Base-by-base conservation (phyloP, 2,329 filamentous ascomycete species). In the Xylariomycetidae sp. region DNA sequence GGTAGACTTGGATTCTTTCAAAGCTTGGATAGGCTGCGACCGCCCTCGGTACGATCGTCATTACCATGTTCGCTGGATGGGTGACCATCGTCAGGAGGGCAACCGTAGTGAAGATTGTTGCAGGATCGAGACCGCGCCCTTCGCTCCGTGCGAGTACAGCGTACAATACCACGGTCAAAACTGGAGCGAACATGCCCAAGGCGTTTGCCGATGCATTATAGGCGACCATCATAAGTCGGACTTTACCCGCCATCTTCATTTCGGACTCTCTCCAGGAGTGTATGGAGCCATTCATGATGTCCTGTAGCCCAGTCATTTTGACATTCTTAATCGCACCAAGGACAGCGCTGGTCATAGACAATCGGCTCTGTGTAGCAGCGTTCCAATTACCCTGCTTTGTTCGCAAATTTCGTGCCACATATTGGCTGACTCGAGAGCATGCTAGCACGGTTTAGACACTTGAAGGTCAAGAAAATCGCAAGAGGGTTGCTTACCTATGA, bases 201-300 rank as follows among this genome's bases (percentile, higher is more conserved):
- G 61, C 59, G 42, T 67, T 67, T 6, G 64, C 64, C 14, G 58
- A 60, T 2, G 61, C 59, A 37, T 63, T 64, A 37, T 67, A 65
- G 12, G 49, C 47, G 0, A 66, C 51, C 48, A 53, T 61, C 16
- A 68, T 51, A 61, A 61, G 64, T 20, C 65, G 47, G 3, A 67
- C 45, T 9, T 44, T 53, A 5, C 45, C 51, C 4, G 62, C 56
- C 16, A 35, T 44, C 1, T 34, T 27, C 2, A 66, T 46, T 33
- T 69, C 66, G 7, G 43, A 25, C 8, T 54, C 35, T 10, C 63
- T 46, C 0, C 61, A 45, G 0, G 33, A 9, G 5, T 49, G 34
- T 1, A 62, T 49, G 5, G 48, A 45, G 1, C 33, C 20, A 2
- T 38, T 42, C 1, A 57, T 34, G 10, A 34, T 32, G 1, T 34